Percentiles rank a stretch among this genome's conserved stretches.
Evolutionary conservation across 2,329 filamentous ascomycete species (phyloP).

Genomic region (Paramyrothecium roridum): DNA sequence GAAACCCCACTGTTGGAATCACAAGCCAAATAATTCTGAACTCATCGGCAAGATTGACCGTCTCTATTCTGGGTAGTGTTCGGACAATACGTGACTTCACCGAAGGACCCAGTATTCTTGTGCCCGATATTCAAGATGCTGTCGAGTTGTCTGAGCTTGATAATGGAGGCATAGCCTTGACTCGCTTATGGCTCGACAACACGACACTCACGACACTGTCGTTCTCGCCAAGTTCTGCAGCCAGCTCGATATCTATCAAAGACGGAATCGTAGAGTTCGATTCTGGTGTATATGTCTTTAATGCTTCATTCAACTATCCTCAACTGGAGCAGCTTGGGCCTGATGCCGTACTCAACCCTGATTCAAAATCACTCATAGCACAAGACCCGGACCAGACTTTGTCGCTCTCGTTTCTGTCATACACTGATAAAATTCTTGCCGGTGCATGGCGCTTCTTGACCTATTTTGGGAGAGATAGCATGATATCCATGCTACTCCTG

Average conservation of each 20-base stretch:
- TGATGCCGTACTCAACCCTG: conserved; percentile 44
- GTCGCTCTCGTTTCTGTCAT: conserved; percentile 58
- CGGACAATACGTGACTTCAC: conserved; percentile 61
- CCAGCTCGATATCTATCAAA: conserved; percentile 30
- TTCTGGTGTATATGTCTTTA: conserved; percentile 54
- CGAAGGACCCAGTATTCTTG: conserved; percentile 52
- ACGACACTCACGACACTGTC: conserved; percentile 46
- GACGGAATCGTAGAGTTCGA: conserved; percentile 43
- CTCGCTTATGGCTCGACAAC: conserved; percentile 60
- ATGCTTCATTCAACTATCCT: conserved; percentile 59
- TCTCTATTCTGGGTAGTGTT: conserved; percentile 60
- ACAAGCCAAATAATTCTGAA: conserved; percentile 54
- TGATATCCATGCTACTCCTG: conserved; percentile 57
- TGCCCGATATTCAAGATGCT: conserved; percentile 51
- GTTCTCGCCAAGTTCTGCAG: conserved; percentile 41
- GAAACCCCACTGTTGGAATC: conserved; percentile 48
- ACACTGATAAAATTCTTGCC: conserved; percentile 59
- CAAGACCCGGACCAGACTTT: conserved; percentile 40
- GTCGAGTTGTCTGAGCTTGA: conserved; percentile 36
- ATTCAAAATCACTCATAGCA: conserved; percentile 40
- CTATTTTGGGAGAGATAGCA: conserved; percentile 64
- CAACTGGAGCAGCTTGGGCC: conserved; percentile 53
- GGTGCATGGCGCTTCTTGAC: conserved; percentile 66
- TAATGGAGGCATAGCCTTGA: conserved; percentile 43
- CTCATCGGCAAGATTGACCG: conserved; percentile 48